phyloP scores from a whole-genome alignment of 176 grass and related monocot species.

The Lolium perenne region DNA sequence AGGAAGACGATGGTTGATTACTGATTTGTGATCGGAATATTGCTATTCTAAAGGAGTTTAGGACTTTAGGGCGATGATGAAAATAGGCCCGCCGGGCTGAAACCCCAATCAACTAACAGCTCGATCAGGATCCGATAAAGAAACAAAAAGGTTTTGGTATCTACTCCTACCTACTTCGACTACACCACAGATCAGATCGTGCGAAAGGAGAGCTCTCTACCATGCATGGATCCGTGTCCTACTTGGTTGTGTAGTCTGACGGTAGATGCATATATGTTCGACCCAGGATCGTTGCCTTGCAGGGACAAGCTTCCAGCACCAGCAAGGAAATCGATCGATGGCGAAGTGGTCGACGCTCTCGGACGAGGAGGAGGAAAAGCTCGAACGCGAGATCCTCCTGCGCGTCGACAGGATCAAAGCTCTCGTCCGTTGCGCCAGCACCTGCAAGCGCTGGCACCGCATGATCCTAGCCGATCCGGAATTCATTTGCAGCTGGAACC shows the following conservation, averaged over 20 bases:
- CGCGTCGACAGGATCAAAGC: neutral
- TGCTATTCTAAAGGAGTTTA: no score
- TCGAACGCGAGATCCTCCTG: neutral
- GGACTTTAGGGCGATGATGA: no score
- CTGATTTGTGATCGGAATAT: no score
- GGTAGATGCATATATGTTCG: neutral
- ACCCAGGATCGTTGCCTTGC: neutral
- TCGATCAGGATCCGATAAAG: no score
- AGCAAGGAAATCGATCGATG: neutral
- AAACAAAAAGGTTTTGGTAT: no score
- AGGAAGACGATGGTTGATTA: no score
- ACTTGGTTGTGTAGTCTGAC: neutral
- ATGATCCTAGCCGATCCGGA: no score
- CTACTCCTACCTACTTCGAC: neutral
- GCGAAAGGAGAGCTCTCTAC: neutral
- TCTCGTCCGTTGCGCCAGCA: no score
- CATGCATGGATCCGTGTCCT: neutral
- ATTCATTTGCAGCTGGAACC: no score
- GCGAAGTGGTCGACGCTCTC: neutral
- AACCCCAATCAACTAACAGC: no score
- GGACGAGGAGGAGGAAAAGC: neutral
- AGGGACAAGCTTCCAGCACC: neutral
- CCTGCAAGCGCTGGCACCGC: no score
- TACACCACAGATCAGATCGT: neutral
- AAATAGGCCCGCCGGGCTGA: no score